A percentile compares a stretch with the other conserved stretches of the same genome.
These are phyloP conservation scores for Penicillium griseofulvum DNA, from an alignment of 2,329 filamentous ascomycete genomes.

Conservation along the genomic window DNA sequence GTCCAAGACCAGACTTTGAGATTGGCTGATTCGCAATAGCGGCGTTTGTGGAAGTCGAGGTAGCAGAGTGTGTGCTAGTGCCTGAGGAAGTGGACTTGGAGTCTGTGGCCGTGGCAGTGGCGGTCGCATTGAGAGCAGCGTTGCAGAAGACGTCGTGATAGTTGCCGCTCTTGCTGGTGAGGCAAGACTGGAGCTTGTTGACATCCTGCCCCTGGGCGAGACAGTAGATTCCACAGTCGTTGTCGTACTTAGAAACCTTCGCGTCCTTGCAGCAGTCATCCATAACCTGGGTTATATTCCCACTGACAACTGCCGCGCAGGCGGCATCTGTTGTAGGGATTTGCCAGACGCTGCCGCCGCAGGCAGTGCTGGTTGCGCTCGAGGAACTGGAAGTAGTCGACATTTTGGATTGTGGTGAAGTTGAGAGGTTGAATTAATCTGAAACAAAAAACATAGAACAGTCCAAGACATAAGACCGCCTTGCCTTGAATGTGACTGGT, in stretches of 20 bases:
- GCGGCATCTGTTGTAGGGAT: slow-evolving; percentile 47
- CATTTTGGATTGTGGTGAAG: slow-evolving; percentile 16
- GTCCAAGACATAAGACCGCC: slow-evolving; percentile 1
- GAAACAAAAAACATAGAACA: background rate
- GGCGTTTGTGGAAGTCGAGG: slow-evolving; percentile 20
- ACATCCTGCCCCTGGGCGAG: slow-evolving; percentile 44
- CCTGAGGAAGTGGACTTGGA: slow-evolving; percentile 16
- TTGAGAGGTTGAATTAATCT: background rate
- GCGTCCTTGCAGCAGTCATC: slow-evolving; percentile 48
- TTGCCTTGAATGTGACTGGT: slow-evolving; percentile 4
- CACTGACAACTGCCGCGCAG: slow-evolving; percentile 45
- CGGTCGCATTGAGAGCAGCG: slow-evolving; percentile 36
- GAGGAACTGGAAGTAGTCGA: slow-evolving; percentile 22
- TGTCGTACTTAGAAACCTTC: slow-evolving; percentile 47
- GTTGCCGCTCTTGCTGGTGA: slow-evolving; percentile 41
- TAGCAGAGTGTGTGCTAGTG: slow-evolving; percentile 7
- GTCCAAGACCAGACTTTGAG: slow-evolving; percentile 31
- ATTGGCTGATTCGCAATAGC: slow-evolving; percentile 21
- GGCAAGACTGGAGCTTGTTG: slow-evolving; percentile 38
- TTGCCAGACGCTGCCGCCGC: slow-evolving; percentile 38
- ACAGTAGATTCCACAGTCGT: slow-evolving; percentile 54
- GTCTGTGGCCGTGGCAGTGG: slow-evolving; percentile 32
- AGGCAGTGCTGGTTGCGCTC: slow-evolving; percentile 19
- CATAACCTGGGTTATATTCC: slow-evolving; percentile 47
- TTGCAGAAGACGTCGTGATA: slow-evolving; percentile 48